Evolutionary conservation across 176 grass and related monocot genomes (phyloP).

Genomic region (Thalia dealbata): DNA sequence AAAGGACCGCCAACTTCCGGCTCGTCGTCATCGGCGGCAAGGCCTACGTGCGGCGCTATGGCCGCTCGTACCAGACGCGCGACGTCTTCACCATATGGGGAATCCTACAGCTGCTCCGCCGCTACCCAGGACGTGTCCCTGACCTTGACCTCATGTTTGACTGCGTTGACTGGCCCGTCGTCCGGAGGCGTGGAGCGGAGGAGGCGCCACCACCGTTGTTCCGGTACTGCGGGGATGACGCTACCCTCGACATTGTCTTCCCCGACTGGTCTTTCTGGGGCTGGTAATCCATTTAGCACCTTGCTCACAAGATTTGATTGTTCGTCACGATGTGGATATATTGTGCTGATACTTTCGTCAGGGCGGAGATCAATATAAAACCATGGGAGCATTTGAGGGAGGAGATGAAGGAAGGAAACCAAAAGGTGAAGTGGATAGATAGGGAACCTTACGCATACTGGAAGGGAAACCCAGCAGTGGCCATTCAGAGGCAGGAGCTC

Average conservation of each 20-base stretch:
- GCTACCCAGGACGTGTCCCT: constrained; percentile 59
- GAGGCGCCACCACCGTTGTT: constrained; percentile 50
- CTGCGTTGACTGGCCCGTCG: constrained; percentile 63
- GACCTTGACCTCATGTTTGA: constrained; percentile 98
- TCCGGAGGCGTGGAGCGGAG: constrained; percentile 29
- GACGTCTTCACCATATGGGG: constrained; percentile 85
- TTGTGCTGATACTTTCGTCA: constrained; percentile 13
- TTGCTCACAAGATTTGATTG: not conserved
- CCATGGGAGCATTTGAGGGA: constrained; percentile 49
- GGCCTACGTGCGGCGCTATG: constrained; percentile 44
- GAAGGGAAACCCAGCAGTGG: constrained; percentile 85
- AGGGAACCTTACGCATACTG: constrained; percentile 83
- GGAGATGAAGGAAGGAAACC: constrained; percentile 47
- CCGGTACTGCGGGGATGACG: constrained; percentile 60
- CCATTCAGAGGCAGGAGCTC: constrained; percentile 40
- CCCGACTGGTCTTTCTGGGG: constrained; percentile 98
- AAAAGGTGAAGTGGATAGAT: constrained; percentile 36
- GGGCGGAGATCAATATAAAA: constrained; percentile 92
- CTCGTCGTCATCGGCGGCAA: constrained; percentile 41
- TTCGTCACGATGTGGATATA: not conserved
- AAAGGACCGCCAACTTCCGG: constrained; percentile 55
- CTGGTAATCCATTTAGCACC: constrained; percentile 48
- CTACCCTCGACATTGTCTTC: constrained; percentile 62
- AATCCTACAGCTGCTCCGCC: constrained; percentile 73
- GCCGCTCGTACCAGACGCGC: constrained; percentile 49